phyloP scores from a whole-genome alignment of 768 basidiomycete genomes.

The Trametes villosa region DNA sequence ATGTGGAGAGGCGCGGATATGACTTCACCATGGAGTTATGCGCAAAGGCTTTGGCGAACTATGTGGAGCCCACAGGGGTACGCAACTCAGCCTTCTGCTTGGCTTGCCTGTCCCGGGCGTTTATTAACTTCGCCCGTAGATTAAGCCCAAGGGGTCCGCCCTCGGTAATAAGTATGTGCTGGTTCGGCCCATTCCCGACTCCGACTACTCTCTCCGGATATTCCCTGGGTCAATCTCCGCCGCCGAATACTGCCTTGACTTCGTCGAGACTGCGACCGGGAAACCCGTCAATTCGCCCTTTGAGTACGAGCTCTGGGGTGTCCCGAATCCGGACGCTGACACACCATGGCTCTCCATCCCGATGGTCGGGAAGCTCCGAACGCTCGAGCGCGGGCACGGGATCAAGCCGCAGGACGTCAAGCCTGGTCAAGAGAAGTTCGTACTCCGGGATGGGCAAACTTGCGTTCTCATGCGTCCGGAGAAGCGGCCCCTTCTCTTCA shows the following conservation, averaged over 20 bases:
- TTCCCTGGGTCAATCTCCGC: not conserved
- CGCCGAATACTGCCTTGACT: conserved; percentile 6
- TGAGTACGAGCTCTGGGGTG: conserved; percentile 4
- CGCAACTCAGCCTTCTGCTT: too few relatives aligned
- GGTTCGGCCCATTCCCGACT: not conserved
- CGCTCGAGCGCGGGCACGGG: not conserved
- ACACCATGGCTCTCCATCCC: not conserved
- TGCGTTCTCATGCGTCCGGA: not conserved
- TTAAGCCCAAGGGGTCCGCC: too few relatives aligned
- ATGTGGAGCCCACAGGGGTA: too few relatives aligned
- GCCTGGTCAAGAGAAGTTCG: conserved; percentile 1
- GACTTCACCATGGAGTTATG: too few relatives aligned
- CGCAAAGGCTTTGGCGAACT: too few relatives aligned
- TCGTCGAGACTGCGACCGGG: not conserved
- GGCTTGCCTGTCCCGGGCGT: too few relatives aligned
- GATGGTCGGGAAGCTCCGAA: not conserved
- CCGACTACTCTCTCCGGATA: not conserved
- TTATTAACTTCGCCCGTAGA: too few relatives aligned
- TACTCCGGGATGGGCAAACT: conserved; percentile 5
- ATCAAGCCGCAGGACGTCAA: conserved; percentile 3
- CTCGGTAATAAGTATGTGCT: not conserved
- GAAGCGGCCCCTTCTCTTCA: not conserved
- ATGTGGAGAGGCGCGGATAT: too few relatives aligned
- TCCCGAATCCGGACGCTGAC: not conserved
- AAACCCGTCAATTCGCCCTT: conserved; percentile 7